Evolutionary conservation across 768 basidiomycete genomes (phyloP), one percentile per base, ranked within the genome.

Genomic region (Calocera viscosa): DNA sequence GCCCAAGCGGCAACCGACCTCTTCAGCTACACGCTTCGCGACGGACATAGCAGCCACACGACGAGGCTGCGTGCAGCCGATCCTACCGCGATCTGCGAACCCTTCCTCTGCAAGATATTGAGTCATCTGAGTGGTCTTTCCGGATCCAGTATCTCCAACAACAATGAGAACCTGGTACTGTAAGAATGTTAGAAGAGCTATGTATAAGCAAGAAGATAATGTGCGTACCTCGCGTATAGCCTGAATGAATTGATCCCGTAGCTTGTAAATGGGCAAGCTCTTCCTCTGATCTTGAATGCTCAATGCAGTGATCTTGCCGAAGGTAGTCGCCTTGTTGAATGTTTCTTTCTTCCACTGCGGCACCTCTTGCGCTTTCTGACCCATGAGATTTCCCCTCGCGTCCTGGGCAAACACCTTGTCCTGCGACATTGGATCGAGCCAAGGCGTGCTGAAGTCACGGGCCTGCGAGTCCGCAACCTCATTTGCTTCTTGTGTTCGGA

Each of bases 31-130:
- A 78, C 96, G 94, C 75, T 98, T 98, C 17, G 96, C 95, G 10
- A 99, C 96, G 14, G 95, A 97, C 87, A 97, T 96, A 10, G 96
- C 96, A 35, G 96, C 96, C 33, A 98, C 96, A 82, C 96, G 95
- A 80, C 96, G 89, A 28, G 96, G 96, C 75, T 99, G 96, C 0
- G 96, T 99, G 73, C 96, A 98, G 14, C 95, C 96, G 71, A 99
- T 92, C 67, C 87, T 86, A 63, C 91, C 91, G 70, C 77, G 84
- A 72, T 98, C 95, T 0, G 94, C 90, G 70, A 86, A 94, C 0
- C 96, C 96, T 53, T 88, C 83, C 76, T 99, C 96, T 12, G 95
- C 95, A 47, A 99, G 83, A 72, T 97, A 99, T 76, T 98, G 96
- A 0, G 90, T 90, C 94, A 99, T 98, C 74, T 99, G 96, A 0